Conservation (phyloP, 202 grass and related monocot species). For the Hordeum pubiflorum region DNA sequence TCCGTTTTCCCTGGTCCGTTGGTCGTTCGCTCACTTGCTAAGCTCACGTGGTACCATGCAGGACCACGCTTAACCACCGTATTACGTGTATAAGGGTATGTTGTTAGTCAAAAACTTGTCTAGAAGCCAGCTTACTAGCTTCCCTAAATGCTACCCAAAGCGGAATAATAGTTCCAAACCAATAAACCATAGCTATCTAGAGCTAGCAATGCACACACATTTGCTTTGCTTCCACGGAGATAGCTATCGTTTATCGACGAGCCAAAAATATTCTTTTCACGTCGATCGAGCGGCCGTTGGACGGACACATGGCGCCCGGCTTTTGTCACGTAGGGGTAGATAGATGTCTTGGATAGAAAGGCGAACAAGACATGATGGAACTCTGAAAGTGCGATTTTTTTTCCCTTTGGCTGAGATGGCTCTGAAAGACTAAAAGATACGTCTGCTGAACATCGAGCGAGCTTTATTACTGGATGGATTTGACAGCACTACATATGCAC, state of each 20-base stretch:
- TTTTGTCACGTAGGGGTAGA: too few relatives aligned
- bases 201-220: neutral
- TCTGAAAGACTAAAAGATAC: neutral
- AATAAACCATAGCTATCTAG: neutral
- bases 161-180: too few relatives aligned
- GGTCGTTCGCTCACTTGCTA: neutral
- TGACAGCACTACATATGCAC: neutral
- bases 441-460: neutral
- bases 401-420: neutral
- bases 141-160: neutral
- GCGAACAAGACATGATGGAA: neutral
- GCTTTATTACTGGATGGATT: neutral
- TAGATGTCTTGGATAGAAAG: neutral
- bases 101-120: too few relatives aligned
- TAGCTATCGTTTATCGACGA: too few relatives aligned
- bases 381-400: neutral
- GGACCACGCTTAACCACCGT: neutral
- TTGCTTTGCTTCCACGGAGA: neutral
- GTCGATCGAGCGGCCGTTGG: neutral
- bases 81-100: neutral
- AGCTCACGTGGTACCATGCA: neutral
- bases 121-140: neutral
- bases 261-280: neutral
- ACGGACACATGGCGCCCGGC: neutral
- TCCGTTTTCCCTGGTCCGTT: neutral